Evolutionary conservation across 805 yeast genomes (phyloP), one percentile per base, ranked within the genome.

Genomic region (Kluyveromyces aestuarii): DNA sequence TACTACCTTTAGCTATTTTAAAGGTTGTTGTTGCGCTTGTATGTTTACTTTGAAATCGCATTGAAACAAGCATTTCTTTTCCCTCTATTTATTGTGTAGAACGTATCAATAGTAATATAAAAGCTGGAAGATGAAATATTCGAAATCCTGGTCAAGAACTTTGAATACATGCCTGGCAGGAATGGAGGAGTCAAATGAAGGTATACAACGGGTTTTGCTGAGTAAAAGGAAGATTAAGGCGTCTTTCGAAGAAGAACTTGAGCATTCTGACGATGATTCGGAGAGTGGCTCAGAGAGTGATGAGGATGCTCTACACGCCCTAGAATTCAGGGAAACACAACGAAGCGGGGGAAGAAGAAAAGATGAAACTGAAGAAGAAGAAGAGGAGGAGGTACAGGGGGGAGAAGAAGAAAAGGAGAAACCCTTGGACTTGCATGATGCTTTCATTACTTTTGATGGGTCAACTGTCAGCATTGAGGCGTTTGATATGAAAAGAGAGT

Each of bases 401-500:
- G 41, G 36, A 17, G 45, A 46, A 14, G 27, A 14, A 2, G 38
- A 17, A 18, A 40, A 16, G n/a, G 40, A 38, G 18, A 30, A 17
- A 64, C 66, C n/a, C 55, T 56, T 39, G 63, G 50, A 36, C 3
- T 14, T 14, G 4, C 27, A 25, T 6, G 7, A 11, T 19, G 11
- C 2, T 18, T 19, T 4, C 13, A 19, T 25, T 40, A 8, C 8
- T 21, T 7, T n/a, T 40, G 27, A 40, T 27, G 57, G 51, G 2
- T 53, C 50, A 19, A 59, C 48, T 14, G 54, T 74, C 9, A 64
- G 68, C 48, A 54, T 79, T 1, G 85, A 80, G 52, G 73, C 80
- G 0, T 80, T 80, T 57, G 70, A 74, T 58, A 55, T 80, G 37
- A 61, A 70, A 9, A 69, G 74, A 33, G 85, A 80, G 56, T 59